A percentile compares a stretch with the other conserved stretches of the same genome.
Conservation (phyloP, 2,329 filamentous ascomycete species). For the Rhynchosporium secalis region DNA sequence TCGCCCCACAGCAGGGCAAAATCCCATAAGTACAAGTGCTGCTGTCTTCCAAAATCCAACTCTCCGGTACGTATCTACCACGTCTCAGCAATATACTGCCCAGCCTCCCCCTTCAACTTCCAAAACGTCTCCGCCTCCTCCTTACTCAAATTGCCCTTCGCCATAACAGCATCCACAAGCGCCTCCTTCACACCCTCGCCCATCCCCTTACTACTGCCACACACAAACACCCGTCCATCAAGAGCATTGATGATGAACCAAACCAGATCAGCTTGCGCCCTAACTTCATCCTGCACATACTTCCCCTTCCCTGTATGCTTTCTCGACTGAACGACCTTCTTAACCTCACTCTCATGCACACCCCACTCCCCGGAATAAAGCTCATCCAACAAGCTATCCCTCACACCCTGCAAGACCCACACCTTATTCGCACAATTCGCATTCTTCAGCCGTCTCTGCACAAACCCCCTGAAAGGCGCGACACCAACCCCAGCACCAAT, state of each 20-base stretch:
- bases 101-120: slow-evolving; percentile 85
- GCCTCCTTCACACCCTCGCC: slow-evolving; percentile 92
- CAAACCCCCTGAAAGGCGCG: slow-evolving; percentile 96
- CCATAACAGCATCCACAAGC: slow-evolving; percentile 86
- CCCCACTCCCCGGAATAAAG: slow-evolving; percentile 97
- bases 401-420: slow-evolving; percentile 91
- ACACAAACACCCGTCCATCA: slow-evolving; percentile 96
- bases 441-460: slow-evolving; percentile 88
- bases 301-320: slow-evolving; percentile 64
- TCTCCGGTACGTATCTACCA: slow-evolving; percentile 47
- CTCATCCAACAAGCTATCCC: slow-evolving; percentile 93
- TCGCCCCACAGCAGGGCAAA: slow-evolving; percentile 1
- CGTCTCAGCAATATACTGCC: slow-evolving; percentile 90
- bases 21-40: slow-evolving; percentile 1
- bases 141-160: slow-evolving; percentile 81
- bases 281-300: slow-evolving; percentile 96
- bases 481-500: slow-evolving; percentile 97
- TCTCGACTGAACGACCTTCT: slow-evolving; percentile 76
- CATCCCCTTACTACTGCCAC: slow-evolving; percentile 94
- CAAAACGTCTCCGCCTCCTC: slow-evolving; percentile 87
- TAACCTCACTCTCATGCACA: slow-evolving; percentile 83
- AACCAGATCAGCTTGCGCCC: slow-evolving; percentile 88
- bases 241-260: slow-evolving; percentile 97
- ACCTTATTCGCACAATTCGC: slow-evolving; percentile 98
- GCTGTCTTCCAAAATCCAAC: not conserved